Evolutionary conservation across 179 eudicot species (phyloP).

Genomic region (Vitellaria paradoxa): DNA sequence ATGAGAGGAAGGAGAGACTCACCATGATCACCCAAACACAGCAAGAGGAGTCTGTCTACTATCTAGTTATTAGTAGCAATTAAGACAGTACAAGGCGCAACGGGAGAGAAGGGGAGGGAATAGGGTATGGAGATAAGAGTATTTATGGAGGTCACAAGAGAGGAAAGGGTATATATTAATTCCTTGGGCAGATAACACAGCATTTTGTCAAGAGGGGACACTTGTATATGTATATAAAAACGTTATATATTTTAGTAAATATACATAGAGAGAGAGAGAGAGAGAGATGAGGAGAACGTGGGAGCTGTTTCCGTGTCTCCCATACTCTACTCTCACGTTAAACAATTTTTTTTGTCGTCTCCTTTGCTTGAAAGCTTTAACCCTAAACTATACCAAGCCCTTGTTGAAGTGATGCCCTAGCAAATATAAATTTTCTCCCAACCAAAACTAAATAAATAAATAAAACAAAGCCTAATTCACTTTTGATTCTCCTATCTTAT

Average conservation of each 20-base stretch:
- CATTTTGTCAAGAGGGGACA: conserved; percentile 41
- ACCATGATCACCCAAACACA: conserved; percentile 54
- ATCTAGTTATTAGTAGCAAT: background rate
- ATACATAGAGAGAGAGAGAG: conserved; percentile 4
- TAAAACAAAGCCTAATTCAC: no score
- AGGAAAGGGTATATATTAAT: conserved; percentile 39
- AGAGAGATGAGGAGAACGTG: conserved; percentile 78
- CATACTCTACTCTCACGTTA: conserved; percentile 21
- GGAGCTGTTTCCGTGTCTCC: conserved; percentile 81
- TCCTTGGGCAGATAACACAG: conserved; percentile 49
- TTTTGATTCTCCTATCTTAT: conserved; percentile 23
- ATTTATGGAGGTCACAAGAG: conserved; percentile 74
- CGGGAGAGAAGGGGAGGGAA: conserved; percentile 38
- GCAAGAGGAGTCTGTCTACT: background rate
- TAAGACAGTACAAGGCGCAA: background rate
- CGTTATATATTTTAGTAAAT: background rate
- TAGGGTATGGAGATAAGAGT: conserved; percentile 44
- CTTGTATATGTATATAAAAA: background rate
- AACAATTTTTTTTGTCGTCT: conserved; percentile 35
- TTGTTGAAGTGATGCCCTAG: conserved; percentile 38
- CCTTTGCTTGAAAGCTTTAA: conserved; percentile 60
- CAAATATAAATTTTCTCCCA: conserved; percentile 19
- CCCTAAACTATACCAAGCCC: conserved; percentile 20
- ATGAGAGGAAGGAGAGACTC: conserved; percentile 17
- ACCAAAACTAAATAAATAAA: no score